Conservation (phyloP, 257 asterid genomes). For the Primulina huaijiensis region DNA sequence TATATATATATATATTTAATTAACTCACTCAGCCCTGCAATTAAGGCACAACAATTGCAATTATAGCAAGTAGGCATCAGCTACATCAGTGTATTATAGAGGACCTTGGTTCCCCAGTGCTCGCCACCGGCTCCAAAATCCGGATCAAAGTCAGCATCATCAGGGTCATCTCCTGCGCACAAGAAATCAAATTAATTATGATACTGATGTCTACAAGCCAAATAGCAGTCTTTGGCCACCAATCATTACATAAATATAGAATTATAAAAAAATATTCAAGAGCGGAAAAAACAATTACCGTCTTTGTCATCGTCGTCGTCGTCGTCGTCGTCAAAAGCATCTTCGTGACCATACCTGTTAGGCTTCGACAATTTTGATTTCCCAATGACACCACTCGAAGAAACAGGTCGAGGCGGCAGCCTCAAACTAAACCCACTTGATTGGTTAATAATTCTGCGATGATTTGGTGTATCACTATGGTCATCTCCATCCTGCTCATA, state of each 20-base stretch:
- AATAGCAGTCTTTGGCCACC: constrained; percentile 6
- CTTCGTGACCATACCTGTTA: constrained; percentile 49
- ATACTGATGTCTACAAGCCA: constrained; percentile 17
- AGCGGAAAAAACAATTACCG: constrained; percentile 28
- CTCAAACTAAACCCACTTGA: constrained; percentile 54
- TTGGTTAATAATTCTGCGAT: constrained; percentile 48
- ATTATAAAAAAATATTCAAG: not conserved
- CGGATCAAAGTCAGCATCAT: constrained; percentile 90
- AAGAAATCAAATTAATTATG: constrained; percentile 21
- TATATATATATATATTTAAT: not conserved
- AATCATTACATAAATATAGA: constrained; percentile 1
- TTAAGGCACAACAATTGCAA: constrained; percentile 1
- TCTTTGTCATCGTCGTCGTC: constrained; percentile 39
- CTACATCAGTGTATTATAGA: constrained; percentile 12
- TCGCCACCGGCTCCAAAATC: constrained; percentile 58
- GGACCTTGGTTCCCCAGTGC: constrained; percentile 61
- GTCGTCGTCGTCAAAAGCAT: constrained; percentile 49
- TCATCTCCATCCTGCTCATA: constrained; percentile 97
- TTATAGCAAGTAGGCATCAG: constrained; percentile 14
- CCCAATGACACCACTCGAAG: constrained; percentile 42
- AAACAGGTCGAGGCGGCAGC: constrained; percentile 43
- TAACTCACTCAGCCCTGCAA: constrained; percentile 10
- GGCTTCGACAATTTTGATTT: constrained; percentile 52
- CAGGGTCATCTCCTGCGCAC: constrained; percentile 89
- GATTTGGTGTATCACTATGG: constrained; percentile 62